phyloP scores from a whole-genome alignment of 78 protist species.

The slime mould (Dictyostelium discoideum) region DNA sequence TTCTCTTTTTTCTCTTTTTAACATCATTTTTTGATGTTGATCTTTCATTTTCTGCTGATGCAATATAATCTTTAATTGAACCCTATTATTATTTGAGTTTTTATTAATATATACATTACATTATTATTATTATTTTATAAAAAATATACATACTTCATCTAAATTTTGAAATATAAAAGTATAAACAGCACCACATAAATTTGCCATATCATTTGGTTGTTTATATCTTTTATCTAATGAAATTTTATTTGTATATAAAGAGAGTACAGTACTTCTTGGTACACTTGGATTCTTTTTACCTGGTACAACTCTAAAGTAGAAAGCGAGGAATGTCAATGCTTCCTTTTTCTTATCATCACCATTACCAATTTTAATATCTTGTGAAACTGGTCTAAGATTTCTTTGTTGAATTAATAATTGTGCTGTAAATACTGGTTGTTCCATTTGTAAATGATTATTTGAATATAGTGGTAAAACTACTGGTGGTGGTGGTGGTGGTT shows the following conservation, averaged over 20 bases:
- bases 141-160: slow-evolving; percentile 49
- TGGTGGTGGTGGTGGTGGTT: slow-evolving; percentile 21
- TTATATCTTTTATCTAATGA: slow-evolving; percentile 44
- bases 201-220: slow-evolving; percentile 74
- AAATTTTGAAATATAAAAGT: slow-evolving; percentile 66
- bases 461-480: background rate
- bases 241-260: slow-evolving; percentile 43
- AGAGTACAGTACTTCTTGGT: slow-evolving; percentile 22
- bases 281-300: slow-evolving; percentile 1
- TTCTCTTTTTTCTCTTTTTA: slow-evolving; percentile 71
- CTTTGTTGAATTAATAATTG: slow-evolving; percentile 57
- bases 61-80: slow-evolving; percentile 16
- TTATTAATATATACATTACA: no score
- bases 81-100: background rate
- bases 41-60: slow-evolving; percentile 54
- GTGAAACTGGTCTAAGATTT: slow-evolving; percentile 62
- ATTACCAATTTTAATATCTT: slow-evolving; percentile 9
- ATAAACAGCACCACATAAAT: slow-evolving; percentile 77
- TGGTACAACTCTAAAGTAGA: slow-evolving; percentile 55
- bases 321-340: slow-evolving; percentile 39
- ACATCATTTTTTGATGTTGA: slow-evolving; percentile 25
- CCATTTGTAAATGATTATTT: background rate
- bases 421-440: slow-evolving; percentile 10
- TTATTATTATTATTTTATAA: background rate
- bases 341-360: slow-evolving; percentile 66